Percentiles rank a stretch among this genome's conserved stretches.
Evolutionary conservation across 164 flowering plant species (phyloP).

Genomic region (Buxus sempervirens): DNA sequence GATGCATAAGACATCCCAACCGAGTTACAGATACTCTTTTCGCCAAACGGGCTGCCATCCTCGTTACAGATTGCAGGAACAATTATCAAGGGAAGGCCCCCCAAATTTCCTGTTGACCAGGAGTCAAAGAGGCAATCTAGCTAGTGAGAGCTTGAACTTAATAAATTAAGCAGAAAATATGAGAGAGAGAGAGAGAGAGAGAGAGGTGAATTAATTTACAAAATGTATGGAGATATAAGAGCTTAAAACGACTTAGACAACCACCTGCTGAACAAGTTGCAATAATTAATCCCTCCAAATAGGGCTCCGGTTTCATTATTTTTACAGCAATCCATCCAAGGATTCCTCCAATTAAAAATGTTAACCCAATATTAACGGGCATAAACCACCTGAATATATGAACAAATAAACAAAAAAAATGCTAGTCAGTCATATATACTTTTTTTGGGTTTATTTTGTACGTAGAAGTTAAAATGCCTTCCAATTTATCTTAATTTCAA

Average conservation of each 20-base stretch:
- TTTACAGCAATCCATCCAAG: conserved; percentile 87
- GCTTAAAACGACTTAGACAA: not conserved
- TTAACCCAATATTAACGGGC: conserved; percentile 81
- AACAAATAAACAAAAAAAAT: not conserved
- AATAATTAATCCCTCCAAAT: conserved; percentile 70
- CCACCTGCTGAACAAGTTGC: conserved; percentile 82
- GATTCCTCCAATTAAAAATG: conserved; percentile 68
- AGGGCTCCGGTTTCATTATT: conserved; percentile 57
- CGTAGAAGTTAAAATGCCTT: not conserved
- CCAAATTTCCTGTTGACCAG: conserved; percentile 66
- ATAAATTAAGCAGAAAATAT: too few relatives aligned
- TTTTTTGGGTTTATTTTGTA: too few relatives aligned
- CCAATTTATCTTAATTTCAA: not conserved
- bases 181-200: too few relatives aligned
- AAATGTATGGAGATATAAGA: not conserved
- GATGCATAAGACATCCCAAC: conserved; percentile 81
- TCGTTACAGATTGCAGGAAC: conserved; percentile 81
- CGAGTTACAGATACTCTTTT: conserved; percentile 36
- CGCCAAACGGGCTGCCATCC: conserved; percentile 71
- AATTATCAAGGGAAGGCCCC: conserved; percentile 74
- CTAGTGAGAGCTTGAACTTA: not conserved
- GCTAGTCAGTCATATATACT: not conserved
- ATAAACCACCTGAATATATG: conserved; percentile 81
- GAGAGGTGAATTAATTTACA: too few relatives aligned
- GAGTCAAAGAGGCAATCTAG: not conserved